Conservation (phyloP, 75 land plant species). For the Gnetum montanum region DNA sequence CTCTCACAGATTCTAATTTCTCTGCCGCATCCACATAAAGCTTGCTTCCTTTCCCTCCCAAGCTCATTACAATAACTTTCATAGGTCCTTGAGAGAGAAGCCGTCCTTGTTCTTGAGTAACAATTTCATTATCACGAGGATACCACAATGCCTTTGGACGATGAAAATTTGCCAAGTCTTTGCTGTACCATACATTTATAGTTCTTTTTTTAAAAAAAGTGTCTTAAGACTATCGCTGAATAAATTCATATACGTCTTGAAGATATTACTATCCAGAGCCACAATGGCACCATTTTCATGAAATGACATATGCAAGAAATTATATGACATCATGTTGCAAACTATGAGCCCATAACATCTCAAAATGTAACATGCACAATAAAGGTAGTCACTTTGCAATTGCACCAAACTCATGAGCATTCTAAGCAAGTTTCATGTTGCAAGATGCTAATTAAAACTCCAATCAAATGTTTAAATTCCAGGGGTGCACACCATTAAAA, state of each 20-base stretch:
- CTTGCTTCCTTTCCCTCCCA: slow-evolving; percentile 89
- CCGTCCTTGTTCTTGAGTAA: slow-evolving; percentile 72
- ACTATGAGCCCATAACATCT: neutral
- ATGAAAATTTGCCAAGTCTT: slow-evolving; percentile 96
- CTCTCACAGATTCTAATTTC: slow-evolving; percentile 54
- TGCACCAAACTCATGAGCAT: too few species aligned
- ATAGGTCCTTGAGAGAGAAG: slow-evolving; percentile 66
- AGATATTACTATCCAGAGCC: neutral
- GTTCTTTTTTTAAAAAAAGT: neutral
- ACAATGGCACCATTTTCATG: too few species aligned
- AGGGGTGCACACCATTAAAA: too few species aligned
- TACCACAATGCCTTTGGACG: slow-evolving; percentile 95
- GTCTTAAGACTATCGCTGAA: neutral
- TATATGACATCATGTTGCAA: too few species aligned
- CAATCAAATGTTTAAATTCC: too few species aligned
- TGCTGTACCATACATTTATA: slow-evolving; percentile 65
- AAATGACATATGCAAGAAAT: too few species aligned
- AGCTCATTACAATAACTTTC: slow-evolving; percentile 77
- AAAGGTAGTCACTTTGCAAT: too few species aligned
- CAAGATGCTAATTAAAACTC: too few species aligned
- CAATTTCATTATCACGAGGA: slow-evolving; percentile 90
- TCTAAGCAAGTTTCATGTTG: too few species aligned
- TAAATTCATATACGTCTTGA: too few species aligned
- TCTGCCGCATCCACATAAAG: slow-evolving; percentile 87
- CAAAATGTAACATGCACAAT: neutral